Percentiles rank a stretch among this genome's conserved stretches.
Conservation (phyloP, 1,284 basidiomycete species). For the Tilletia horrida region DNA sequence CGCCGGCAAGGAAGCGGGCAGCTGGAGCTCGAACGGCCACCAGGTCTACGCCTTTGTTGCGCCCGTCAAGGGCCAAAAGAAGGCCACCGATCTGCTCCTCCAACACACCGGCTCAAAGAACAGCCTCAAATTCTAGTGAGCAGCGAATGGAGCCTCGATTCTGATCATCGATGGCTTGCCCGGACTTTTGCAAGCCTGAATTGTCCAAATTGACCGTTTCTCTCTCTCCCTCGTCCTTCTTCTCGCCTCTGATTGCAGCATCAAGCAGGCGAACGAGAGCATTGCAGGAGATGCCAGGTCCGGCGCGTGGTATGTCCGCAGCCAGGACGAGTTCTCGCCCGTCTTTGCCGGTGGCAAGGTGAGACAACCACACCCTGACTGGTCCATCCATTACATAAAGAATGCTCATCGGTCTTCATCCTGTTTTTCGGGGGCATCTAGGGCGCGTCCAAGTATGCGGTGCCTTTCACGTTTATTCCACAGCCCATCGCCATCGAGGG, state of each 20-base stretch:
- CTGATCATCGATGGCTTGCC: background rate
- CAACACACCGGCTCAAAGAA: background rate
- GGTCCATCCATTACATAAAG: too few species aligned
- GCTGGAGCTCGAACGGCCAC: background rate
- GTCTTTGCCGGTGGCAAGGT: slow-evolving; percentile 7
- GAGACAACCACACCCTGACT: too few species aligned
- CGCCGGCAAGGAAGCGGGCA: background rate
- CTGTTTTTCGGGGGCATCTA: too few species aligned
- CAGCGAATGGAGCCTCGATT: background rate
- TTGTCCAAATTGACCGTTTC: too few species aligned
- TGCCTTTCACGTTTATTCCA: too few species aligned
- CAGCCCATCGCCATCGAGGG: too few species aligned
- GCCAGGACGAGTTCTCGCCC: background rate
- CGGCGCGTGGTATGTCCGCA: slow-evolving; percentile 10
- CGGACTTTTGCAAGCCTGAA: too few species aligned
- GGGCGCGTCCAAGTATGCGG: too few species aligned
- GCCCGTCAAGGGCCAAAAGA: background rate
- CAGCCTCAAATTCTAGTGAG: slow-evolving; percentile 13
- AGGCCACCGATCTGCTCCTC: slow-evolving; percentile 7
- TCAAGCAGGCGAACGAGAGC: slow-evolving; percentile 16
- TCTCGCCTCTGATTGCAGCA: background rate
- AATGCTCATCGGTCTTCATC: too few species aligned
- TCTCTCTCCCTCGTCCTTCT: background rate
- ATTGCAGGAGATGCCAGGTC: slow-evolving; percentile 2
- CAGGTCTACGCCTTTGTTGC: slow-evolving; percentile 14